Percentiles rank a stretch among this genome's conserved stretches.
These are phyloP conservation scores for Entomortierella parvispora DNA, from an alignment of 192 early-diverging fungal genomes.

Conservation along the genomic window DNA sequence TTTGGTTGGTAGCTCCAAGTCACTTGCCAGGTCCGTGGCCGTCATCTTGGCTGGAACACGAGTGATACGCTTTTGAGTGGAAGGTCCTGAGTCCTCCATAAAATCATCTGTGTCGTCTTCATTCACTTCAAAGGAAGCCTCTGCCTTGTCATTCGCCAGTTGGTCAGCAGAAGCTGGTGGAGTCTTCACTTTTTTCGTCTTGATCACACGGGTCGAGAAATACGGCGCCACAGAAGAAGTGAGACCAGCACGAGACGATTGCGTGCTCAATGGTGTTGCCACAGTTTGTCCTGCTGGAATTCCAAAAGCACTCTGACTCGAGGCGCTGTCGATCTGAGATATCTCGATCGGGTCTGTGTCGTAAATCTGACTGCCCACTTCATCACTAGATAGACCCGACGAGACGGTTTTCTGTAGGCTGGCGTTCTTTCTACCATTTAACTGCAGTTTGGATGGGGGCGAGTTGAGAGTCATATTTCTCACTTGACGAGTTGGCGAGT, in stretches of 20 bases:
- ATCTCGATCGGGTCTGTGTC: constrained; percentile 6
- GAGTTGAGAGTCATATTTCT: constrained; percentile 16
- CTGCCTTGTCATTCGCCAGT: background rate
- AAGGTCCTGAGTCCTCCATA: constrained; percentile 30
- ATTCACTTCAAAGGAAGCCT: background rate
- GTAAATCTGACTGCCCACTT: background rate
- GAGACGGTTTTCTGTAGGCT: background rate
- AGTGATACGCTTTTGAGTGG: constrained; percentile 27
- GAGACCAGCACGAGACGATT: background rate
- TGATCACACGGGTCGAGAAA: no score
- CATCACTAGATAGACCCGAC: constrained; percentile 7
- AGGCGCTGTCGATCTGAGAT: constrained; percentile 15
- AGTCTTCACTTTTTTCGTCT: no score
- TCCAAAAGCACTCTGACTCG: constrained; percentile 38
- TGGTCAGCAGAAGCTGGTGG: no score
- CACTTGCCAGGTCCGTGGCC: background rate
- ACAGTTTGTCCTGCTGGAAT: constrained; percentile 35
- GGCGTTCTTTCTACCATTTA: background rate
- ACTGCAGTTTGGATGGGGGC: constrained; percentile 4
- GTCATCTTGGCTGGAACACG: constrained; percentile 3
- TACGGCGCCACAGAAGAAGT: background rate
- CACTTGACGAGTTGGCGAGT: constrained; percentile 42
- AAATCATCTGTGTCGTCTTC: constrained; percentile 28
- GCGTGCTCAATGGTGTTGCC: background rate
- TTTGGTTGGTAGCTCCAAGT: background rate